Conservation (phyloP, 2,329 filamentous ascomycete species). For the Colletotrichum sp. region DNA sequence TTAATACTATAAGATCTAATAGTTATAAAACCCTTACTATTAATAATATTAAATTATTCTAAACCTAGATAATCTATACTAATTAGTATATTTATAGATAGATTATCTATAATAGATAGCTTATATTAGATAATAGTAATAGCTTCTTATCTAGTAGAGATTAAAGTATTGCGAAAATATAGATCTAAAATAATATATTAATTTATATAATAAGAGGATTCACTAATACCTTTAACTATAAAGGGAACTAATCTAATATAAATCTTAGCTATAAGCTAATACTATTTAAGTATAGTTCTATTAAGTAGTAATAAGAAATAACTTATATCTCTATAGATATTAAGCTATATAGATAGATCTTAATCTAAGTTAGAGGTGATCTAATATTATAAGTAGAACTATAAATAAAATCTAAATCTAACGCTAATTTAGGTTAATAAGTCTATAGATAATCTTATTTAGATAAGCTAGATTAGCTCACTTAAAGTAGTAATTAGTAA, state of each 20-base stretch:
- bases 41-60: neutral
- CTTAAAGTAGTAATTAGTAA: too few relatives aligned
- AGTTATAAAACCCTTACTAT: neutral
- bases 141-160: neutral
- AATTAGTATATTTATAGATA: neutral
- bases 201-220: neutral
- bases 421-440: neutral
- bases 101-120: neutral
- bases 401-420: neutral
- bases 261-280: neutral
- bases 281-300: neutral
- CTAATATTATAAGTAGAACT: neutral
- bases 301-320: neutral
- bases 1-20: neutral
- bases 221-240: neutral
- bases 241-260: neutral
- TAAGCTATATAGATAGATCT: neutral
- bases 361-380: neutral
- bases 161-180: neutral
- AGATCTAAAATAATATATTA: neutral
- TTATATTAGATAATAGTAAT: too few relatives aligned
- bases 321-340: neutral
- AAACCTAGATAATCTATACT: neutral
- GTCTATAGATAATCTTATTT: neutral
- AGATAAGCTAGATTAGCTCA: neutral